Base-by-base conservation (phyloP, 768 basidiomycete genomes). In the Sporobolomyces pararoseus region DNA sequence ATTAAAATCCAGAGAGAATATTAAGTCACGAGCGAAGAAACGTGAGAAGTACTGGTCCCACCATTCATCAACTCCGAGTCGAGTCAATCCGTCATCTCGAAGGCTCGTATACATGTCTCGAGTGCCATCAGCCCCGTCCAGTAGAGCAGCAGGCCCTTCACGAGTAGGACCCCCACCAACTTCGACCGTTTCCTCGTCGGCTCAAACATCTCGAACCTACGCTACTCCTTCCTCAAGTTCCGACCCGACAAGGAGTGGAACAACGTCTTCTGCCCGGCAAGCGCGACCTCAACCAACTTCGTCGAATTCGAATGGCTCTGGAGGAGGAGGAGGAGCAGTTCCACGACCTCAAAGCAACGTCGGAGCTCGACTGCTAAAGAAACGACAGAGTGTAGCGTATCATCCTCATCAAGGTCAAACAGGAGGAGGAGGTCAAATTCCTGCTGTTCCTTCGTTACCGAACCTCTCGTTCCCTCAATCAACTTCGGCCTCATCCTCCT, bases 321-420 rank as follows among this genome's bases (percentile, higher is more conserved):
- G 10, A 2, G 35, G 25, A n/a, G 39, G 10, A 9, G 39, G 39
- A 42, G 39, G 39, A 25, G 46, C 46, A 14, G 53, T 21, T 13
- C 25, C 72, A 4, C 52, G 72, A 13, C 52, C 72, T 2, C 68
- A 70, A 47, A 63, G 60, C 62, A 70, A 70, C 63, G 71, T 75
- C 65, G 74, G 74, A 32, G 74, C 74, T 2, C 29, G 49, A 3
- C 53, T 75, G 17, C 68, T 75, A 54, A 75, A 75, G 71, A 75
- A 75, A 46, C 68, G 74, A 0, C 74, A 75, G 65, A 66, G 63
- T 39, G 71, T 75, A 25, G 68, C 68, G n/a, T 75, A 75, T 46
- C 46, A 65, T 19, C 42, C 44, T 13, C 21, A 25, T 21, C 5
- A 34, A n/a, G 27, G 35, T 10, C 9, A 14, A 23, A 32, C 58